These are phyloP conservation scores for Leccinum fallax DNA, from an alignment of 1,284 basidiomycete species.

Conservation along the genomic window DNA sequence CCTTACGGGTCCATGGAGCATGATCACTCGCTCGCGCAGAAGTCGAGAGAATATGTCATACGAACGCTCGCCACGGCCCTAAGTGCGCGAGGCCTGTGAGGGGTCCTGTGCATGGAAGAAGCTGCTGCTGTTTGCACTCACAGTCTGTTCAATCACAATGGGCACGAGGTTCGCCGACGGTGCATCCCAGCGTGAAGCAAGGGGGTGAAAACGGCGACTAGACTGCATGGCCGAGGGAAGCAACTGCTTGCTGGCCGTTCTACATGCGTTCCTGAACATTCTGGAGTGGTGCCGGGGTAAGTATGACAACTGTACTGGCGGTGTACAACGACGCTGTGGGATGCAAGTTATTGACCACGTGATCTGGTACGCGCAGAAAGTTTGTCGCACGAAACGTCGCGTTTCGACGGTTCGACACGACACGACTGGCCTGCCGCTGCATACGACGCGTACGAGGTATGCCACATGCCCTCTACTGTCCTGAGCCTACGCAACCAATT, in stretches of 20 bases:
- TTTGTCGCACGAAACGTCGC: constrained; percentile 14
- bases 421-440: neutral
- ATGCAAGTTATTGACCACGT: constrained; percentile 22
- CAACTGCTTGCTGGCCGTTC: constrained; percentile 22
- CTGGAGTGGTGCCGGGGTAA: constrained; percentile 5
- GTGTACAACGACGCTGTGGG: neutral
- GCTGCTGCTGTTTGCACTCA: constrained; percentile 38
- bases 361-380: constrained; percentile 17
- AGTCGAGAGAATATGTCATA: constrained; percentile 95
- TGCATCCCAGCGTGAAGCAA: constrained; percentile 45
- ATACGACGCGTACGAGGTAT: constrained; percentile 22
- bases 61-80: constrained; percentile 91
- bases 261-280: constrained; percentile 32
- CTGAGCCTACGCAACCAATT: neutral
- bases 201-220: constrained; percentile 51
- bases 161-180: constrained; percentile 73
- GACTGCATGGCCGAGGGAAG: constrained; percentile 15
- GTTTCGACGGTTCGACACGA: constrained; percentile 9
- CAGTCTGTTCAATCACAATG: constrained; percentile 92
- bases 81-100: constrained; percentile 16
- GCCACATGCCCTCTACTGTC: neutral
- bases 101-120: constrained; percentile 8
- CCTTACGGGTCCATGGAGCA: constrained; percentile 88
- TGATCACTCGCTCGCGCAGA: constrained; percentile 88
- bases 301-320: neutral